Percentiles rank a stretch among this genome's conserved stretches.
Conservation (phyloP, 257 asterid genomes). For the Rauvolfia tetraphylla region DNA sequence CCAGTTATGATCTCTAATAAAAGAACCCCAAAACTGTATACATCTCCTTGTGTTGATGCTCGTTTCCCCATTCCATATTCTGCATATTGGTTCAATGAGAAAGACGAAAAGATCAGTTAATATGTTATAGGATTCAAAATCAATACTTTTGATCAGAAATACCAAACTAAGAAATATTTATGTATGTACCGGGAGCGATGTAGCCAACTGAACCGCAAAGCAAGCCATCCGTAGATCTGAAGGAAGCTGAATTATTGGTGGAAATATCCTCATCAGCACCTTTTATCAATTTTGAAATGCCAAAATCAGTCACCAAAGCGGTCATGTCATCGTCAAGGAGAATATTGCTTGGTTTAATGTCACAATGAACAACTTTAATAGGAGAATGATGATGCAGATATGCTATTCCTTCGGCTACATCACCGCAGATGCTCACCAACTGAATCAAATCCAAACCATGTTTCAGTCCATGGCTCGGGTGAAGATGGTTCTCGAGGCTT, state of each 20-base stretch:
- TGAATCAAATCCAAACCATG: constrained; percentile 38
- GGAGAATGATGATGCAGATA: constrained; percentile 79
- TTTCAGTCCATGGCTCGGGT: constrained; percentile 35
- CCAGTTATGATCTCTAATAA: constrained; percentile 64
- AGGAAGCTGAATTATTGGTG: constrained; percentile 44
- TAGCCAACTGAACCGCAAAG: constrained; percentile 82
- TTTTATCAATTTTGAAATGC: constrained; percentile 56
- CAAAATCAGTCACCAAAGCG: constrained; percentile 76
- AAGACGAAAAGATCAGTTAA: too few relatives aligned
- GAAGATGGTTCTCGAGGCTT: constrained; percentile 66
- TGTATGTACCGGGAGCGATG: constrained; percentile 71
- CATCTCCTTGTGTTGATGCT: constrained; percentile 81
- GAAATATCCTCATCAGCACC: constrained; percentile 29
- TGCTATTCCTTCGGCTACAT: constrained; percentile 77
- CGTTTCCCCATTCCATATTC: constrained; percentile 87
- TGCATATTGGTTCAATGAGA: constrained; percentile 14
- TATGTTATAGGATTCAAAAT: too few relatives aligned
- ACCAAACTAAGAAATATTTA: not conserved
- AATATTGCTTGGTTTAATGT: constrained; percentile 82
- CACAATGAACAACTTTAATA: constrained; percentile 68
- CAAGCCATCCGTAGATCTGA: constrained; percentile 59
- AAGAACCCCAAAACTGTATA: constrained; percentile 66
- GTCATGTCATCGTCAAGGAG: constrained; percentile 67
- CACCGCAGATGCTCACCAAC: constrained; percentile 58
- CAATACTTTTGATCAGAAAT: too few relatives aligned